Base-by-base conservation (phyloP, 495 filamentous ascomycete species). In the Penicillium tannophilum region DNA sequence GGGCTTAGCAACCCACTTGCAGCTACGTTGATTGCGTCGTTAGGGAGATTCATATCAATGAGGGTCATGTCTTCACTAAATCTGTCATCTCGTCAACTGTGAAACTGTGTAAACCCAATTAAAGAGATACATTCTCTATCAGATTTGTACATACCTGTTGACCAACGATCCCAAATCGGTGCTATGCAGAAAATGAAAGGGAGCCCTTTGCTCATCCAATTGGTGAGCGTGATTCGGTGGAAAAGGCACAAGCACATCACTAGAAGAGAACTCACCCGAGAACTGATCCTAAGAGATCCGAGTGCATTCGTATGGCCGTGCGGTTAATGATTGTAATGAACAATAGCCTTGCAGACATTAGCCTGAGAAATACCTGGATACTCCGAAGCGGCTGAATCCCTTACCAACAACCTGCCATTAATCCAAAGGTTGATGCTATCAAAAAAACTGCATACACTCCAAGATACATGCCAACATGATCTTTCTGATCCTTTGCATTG, bases 401-500 rank as follows among this genome's bases (percentile, higher is more conserved):
- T 46, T 23, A 46, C 43, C 17, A 46, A 7, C 2, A 46, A 16
- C 19, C 43, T 19, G 20, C 30, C 30, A 39, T 23, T 10, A 52
- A 39, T 19, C 8, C 50, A 10, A 69, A 66, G 71, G 74, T 78
- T 58, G 63, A 71, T 36, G 58, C 63, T 8, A 66, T 52, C 6
- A 76, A 45, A 28, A 75, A 56, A 12, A 60, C 60, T 3, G 66
- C 67, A 50, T 82, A 82, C 9, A 82, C 66, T 4, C 79, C 76
- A 1, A 84, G 65, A 57, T 77, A 84, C 54, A 74, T 72, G 8
- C 69, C 79, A 4, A 77, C 39, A 0, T 66, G 31, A 5, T 59
- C 54, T 53, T 75, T 74, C 0, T 74, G 71, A 10, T 67, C 41
- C 19, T 62, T 49, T 26, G 56, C 64, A 47, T 76, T 79, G n/a